phyloP scores from a whole-genome alignment of 352 stramenopile genomes.

The Phytopythium vexans region DNA sequence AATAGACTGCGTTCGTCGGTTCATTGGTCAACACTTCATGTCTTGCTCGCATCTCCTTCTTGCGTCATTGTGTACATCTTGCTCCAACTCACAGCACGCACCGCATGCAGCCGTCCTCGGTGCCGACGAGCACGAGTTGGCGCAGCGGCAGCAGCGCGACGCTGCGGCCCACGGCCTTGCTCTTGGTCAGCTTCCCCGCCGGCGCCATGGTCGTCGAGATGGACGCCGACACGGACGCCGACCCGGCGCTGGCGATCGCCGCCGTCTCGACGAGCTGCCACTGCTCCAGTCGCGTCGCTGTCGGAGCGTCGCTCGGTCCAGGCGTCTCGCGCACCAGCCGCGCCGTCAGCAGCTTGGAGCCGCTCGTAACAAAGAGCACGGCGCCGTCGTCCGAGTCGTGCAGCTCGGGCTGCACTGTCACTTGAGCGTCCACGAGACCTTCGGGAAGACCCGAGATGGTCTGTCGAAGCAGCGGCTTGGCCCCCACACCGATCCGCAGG shows the following conservation, averaged over 20 bases:
- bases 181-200: conserved; percentile 37
- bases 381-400: conserved; percentile 17
- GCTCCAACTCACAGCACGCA: conserved; percentile 25
- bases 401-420: conserved; percentile 41
- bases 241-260: background rate
- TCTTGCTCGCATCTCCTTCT: too few relatives aligned
- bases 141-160: conserved; percentile 53
- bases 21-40: background rate
- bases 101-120: conserved; percentile 63
- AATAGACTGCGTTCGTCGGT: too few relatives aligned
- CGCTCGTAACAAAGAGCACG: conserved; percentile 42
- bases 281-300: conserved; percentile 33
- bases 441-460: conserved; percentile 56
- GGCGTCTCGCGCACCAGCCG: conserved; percentile 35
- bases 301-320: conserved; percentile 7
- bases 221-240: conserved; percentile 18
- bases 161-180: conserved; percentile 34
- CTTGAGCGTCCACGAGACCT: conserved; percentile 34
- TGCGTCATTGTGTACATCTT: background rate
- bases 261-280: conserved; percentile 47
- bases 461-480: conserved; percentile 36
- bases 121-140: conserved; percentile 55
- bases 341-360: conserved; percentile 35
- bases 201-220: background rate
- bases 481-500: conserved; percentile 26